A percentile compares a stretch with the other conserved stretches of the same genome.
phyloP scores from a whole-genome alignment of 371 early-diverging fungal genomes.

The Mortierella sp. region DNA sequence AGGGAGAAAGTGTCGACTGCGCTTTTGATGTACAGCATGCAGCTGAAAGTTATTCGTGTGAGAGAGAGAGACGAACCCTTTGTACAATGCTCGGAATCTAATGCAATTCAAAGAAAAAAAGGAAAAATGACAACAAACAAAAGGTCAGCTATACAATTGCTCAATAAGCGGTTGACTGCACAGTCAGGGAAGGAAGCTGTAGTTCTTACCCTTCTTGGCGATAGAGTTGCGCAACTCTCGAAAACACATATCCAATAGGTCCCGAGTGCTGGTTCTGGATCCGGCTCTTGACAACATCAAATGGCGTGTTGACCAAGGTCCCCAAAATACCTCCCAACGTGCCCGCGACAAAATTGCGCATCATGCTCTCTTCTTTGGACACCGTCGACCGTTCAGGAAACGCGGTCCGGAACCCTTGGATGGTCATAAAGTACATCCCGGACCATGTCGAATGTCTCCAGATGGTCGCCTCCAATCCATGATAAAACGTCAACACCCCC shows the following conservation, averaged over 20 bases:
- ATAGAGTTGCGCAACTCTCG: conserved; percentile 77
- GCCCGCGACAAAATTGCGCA: conserved; percentile 90
- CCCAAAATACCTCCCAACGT: conserved; percentile 93
- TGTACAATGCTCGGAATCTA: conserved; percentile 82
- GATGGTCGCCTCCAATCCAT: conserved; percentile 92
- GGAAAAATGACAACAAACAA: background rate
- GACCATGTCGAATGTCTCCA: conserved; percentile 95
- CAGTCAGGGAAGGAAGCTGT: no score
- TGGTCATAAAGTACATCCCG: conserved; percentile 88
- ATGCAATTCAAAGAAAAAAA: background rate
- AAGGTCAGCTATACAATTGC: background rate
- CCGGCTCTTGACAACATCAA: conserved; percentile 96
- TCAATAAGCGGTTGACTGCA: no score
- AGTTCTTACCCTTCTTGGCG: conserved; percentile 85
- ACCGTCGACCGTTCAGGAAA: conserved; percentile 71
- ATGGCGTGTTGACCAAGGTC: conserved; percentile 91
- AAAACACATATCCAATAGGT: conserved; percentile 78
- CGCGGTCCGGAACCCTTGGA: conserved; percentile 75
- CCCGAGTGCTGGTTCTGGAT: conserved; percentile 85
- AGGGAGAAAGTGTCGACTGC: no score
- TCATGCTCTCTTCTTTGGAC: conserved; percentile 78
- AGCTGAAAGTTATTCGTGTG: background rate
- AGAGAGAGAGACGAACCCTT: conserved; percentile 24
- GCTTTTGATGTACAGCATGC: background rate
- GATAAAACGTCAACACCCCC: conserved; percentile 83